phyloP scores from a whole-genome alignment of 495 filamentous ascomycete species.

The Penicillium goetzii region DNA sequence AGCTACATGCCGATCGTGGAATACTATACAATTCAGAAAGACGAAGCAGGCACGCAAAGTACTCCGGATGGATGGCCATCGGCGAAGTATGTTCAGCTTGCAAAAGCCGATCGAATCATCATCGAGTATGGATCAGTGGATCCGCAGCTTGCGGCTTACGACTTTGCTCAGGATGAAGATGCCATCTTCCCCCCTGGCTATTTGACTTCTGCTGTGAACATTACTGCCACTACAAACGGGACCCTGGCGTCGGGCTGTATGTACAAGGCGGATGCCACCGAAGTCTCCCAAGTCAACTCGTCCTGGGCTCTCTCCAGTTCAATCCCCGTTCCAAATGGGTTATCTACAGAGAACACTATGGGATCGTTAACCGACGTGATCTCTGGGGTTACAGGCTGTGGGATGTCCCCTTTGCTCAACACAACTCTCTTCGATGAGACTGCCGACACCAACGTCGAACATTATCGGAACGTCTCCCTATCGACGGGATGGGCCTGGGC shows the following conservation, averaged over 20 bases:
- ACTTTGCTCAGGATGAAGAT: constrained; percentile 46
- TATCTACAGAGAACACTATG: constrained; percentile 41
- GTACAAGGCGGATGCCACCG: constrained; percentile 42
- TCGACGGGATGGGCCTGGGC: constrained; percentile 64
- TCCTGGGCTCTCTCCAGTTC: constrained; percentile 58
- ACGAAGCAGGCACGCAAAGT: constrained; percentile 41
- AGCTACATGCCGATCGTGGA: constrained; percentile 51
- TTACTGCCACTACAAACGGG: constrained; percentile 37
- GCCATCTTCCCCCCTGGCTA: constrained; percentile 50
- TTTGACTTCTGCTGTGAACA: constrained; percentile 34
- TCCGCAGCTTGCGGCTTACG: constrained; percentile 57
- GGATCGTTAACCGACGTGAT: constrained; percentile 35
- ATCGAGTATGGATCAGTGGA: constrained; percentile 60
- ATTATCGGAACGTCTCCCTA: constrained; percentile 57
- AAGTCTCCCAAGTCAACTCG: constrained; percentile 52
- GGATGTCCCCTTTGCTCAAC: constrained; percentile 62
- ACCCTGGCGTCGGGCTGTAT: constrained; percentile 56
- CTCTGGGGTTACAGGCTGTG: constrained; percentile 56
- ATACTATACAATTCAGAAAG: constrained; percentile 54
- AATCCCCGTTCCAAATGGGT: constrained; percentile 34
- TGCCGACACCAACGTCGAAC: constrained; percentile 46
- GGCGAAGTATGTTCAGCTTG: constrained; percentile 58
- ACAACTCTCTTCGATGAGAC: constrained; percentile 54
- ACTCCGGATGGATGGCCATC: constrained; percentile 68
- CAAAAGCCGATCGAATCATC: constrained; percentile 53